Base-by-base conservation (phyloP, 192 early-diverging fungal species). In the Entomortierella lignicola region DNA sequence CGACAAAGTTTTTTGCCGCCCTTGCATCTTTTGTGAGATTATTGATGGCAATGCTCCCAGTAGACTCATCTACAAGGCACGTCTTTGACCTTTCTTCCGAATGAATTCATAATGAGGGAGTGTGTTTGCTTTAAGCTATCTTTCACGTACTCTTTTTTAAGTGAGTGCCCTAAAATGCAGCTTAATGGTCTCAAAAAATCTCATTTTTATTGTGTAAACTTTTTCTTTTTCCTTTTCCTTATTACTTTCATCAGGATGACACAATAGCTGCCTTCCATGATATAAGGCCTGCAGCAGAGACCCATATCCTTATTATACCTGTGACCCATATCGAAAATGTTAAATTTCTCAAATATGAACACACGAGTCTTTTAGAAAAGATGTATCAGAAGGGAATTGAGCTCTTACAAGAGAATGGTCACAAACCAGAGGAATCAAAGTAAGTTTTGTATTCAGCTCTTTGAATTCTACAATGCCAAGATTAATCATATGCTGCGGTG, bases 271-370 rank as follows among this genome's bases (percentile, higher is more conserved):
- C 82, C 15, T 83, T 83, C 30, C 21, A 80, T 5, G 82, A 83
- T 29, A 73, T 75, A 58, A 80, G 58, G 17, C 82, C 82, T 18
- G 66, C 77, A 18, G 82, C 82, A 25, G 66, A 80, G 11, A 57
- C 72, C 37, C 82, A 83, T 66, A 66, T 83, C 72, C 60, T 83
- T 37, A 66, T 83, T 21, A 60, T 83, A 1, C 70, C 82, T 17
- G 65, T 80, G 21, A 60, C 37, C 15, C 82, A 83, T 59, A 59
- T 74, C 18, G 55, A 74, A 37, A 80, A 30, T 27, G 42, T 80
- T 56, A 74, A 73, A 34, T 54, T 60, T 1, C 41, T 83, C 7
- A 80, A 57, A 8, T 32, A 41, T 1, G 71, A 80, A 2, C 67
- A 83, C 31, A 12, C 57, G 1, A 48, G 52, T 6, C 43, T 80